Base-by-base conservation (phyloP, 768 basidiomycete species). In the Amanita rubescens region DNA sequence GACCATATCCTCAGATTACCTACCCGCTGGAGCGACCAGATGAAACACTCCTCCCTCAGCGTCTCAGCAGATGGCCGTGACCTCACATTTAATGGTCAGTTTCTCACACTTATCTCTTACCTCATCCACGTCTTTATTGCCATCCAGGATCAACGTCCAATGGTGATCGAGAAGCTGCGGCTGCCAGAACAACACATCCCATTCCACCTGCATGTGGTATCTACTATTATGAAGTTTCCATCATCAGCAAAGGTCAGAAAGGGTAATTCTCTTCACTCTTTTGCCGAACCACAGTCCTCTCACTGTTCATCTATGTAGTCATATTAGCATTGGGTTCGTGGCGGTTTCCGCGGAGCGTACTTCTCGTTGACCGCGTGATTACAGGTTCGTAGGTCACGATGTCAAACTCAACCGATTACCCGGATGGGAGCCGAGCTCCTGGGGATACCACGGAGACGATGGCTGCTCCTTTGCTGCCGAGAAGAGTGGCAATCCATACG, bases 361-460 rank as follows among this genome's bases (percentile, higher is more conserved):
- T 22, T 33, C 34, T 17, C 14, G n/a, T 14, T 61, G 44, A 35
- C 64, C 35, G 53, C 57, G 10, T 54, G 51, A 27, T 39, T 43
- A 27, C 54, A 91, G 89, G 19, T 86, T 94, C 65, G 77, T 85
- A 44, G 77, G 79, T 8, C 75, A 73, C 12, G 78, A 79, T 41
- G 83, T 86, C 49, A 81, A 80, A 61, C 69, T 87, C 49, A 78
- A 80, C 27, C 84, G 90, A 49, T 78, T 94, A 30, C 92, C 93
- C 33, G 92, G 92, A 19, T 90, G 86, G 87, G 89, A 93, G 64
- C 71, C 75, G 54, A 79, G 81, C 57, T 93, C 90, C 5, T 94
- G 91, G 89, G 92, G 91, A 49, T 95, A 92, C 65, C 87, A 93
- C 60, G 91, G 87, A n/a, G 90, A 94, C 59, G 91, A 90, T 61